Evolutionary conservation across 1,139 yeast species (phyloP), one percentile per base, ranked within the genome.

Genomic region (Suhomyces ambrosiae): DNA sequence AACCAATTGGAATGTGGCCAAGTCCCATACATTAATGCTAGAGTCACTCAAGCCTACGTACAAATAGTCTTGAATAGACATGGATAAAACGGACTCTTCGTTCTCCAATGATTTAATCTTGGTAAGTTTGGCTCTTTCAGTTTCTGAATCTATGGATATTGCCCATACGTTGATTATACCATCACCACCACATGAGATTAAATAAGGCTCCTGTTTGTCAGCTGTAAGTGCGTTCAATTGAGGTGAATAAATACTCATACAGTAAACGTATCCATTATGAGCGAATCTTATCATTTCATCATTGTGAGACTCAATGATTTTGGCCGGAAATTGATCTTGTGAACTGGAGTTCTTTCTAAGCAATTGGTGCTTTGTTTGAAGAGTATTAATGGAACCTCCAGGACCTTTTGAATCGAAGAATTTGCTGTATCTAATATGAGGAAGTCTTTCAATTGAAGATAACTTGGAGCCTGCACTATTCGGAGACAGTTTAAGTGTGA

Each of bases 371-470:
- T 58, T 57, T 9, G 65, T 48, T 49, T 63, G 72, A 8, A 61
- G 48, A n/a, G 54, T 47, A 40, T 65, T 70, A 25, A 66, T 49
- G 25, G 67, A 63, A 2, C 92, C 94, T 1, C 92, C 86, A 0
- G 95, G 95, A 0, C 96, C 96, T 37, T 70, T 74, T 1, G 97
- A 89, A 59, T 92, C 97, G 57, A 92, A 92, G 52, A 92, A 92
- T 53, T 79, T 81, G 60, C 87, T 87, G 54, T 82, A 92, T 41
- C 98, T 68, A 44, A 81, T 73, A 31, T 88, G 84, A 0, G 98
- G 98, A 46, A 89, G 68, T 23, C 75, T 70, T 15, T 62, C 65
- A 8, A 56, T 42, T 10, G 54, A 44, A n/a, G 53, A 44, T 17
- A 9, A 19, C 15, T n/a, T 30, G 8, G 28, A 16, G 11, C 15